Evolutionary conservation across 768 basidiomycete genomes (phyloP).

Genomic region (Saitozyma podzolica): DNA sequence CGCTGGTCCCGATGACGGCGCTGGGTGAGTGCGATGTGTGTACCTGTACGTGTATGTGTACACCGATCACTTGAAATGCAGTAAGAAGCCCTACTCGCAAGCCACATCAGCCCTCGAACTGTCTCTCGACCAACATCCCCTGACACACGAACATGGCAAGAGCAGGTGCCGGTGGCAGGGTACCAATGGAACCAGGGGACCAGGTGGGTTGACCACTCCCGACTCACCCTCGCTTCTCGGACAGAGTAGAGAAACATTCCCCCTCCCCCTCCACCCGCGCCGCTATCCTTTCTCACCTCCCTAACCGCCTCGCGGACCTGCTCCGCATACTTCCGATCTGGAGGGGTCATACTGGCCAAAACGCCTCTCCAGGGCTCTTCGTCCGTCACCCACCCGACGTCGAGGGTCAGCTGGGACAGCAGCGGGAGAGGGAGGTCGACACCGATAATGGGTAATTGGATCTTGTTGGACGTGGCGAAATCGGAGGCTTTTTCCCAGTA

Average conservation of each 20-base stretch:
- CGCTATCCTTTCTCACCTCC: conserved; percentile 14
- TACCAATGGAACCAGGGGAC: no score
- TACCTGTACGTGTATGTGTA: no score
- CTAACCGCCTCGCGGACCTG: conserved; percentile 28
- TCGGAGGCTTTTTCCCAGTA: conserved; percentile 30
- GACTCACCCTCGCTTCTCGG: conserved; percentile 31
- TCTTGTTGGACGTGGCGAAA: conserved; percentile 31
- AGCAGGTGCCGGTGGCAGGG: no score
- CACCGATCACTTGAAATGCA: no score
- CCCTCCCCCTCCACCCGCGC: conserved; percentile 3
- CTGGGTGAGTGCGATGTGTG: no score
- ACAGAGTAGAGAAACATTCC: conserved; percentile 40
- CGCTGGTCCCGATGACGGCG: no score
- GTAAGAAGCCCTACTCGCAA: no score
- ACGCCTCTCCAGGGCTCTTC: conserved; percentile 43
- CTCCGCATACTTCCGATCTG: conserved; percentile 37
- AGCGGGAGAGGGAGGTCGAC: conserved; percentile 36
- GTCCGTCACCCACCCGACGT: conserved; percentile 38
- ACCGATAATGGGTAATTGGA: conserved; percentile 42
- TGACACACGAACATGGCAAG: no score
- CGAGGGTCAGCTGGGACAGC: conserved; percentile 37
- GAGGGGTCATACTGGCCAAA: conserved; percentile 12
- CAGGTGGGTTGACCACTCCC: no score
- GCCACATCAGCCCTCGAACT: no score
- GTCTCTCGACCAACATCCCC: no score